Evolutionary conservation across 352 stramenopile genomes (phyloP).

Genomic region (Pythium utonaiense): DNA sequence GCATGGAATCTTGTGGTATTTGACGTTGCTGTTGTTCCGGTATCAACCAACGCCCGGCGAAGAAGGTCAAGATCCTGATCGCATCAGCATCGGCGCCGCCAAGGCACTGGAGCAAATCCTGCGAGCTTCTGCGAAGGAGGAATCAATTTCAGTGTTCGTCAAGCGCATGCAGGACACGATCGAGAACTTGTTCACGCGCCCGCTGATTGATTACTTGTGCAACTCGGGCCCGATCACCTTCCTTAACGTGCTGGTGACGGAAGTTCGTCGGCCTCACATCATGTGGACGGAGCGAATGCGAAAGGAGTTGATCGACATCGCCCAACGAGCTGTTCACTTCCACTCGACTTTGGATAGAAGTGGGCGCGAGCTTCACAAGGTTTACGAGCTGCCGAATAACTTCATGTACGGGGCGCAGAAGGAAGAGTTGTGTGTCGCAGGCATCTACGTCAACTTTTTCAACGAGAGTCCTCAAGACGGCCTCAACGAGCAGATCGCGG

Average conservation of each 20-base stretch:
- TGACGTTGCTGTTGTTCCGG: constrained; percentile 76
- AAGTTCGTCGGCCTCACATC: constrained; percentile 77
- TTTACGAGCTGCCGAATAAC: constrained; percentile 67
- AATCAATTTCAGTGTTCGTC: constrained; percentile 72
- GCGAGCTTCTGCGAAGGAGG: constrained; percentile 59
- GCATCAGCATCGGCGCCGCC: constrained; percentile 65
- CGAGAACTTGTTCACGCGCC: constrained; percentile 74
- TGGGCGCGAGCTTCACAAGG: constrained; percentile 54
- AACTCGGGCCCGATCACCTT: constrained; percentile 60
- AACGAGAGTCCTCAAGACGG: constrained; percentile 79
- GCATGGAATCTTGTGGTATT: constrained; percentile 81
- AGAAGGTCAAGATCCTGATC: constrained; percentile 40
- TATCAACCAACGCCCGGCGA: constrained; percentile 32
- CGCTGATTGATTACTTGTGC: constrained; percentile 71
- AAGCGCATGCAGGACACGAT: constrained; percentile 83
- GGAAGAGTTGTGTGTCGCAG: constrained; percentile 79
- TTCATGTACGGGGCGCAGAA: constrained; percentile 84
- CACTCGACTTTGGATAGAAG: constrained; percentile 55
- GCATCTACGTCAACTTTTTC: constrained; percentile 89
- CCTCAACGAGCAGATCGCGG: constrained; percentile 72
- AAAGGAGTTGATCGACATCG: constrained; percentile 64
- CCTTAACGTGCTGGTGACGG: constrained; percentile 61
- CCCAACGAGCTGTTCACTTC: constrained; percentile 68
- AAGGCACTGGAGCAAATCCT: constrained; percentile 73
- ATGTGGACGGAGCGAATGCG: constrained; percentile 88